Conservation (phyloP, 139 green algal species). For the Chlorella vulgaris region DNA sequence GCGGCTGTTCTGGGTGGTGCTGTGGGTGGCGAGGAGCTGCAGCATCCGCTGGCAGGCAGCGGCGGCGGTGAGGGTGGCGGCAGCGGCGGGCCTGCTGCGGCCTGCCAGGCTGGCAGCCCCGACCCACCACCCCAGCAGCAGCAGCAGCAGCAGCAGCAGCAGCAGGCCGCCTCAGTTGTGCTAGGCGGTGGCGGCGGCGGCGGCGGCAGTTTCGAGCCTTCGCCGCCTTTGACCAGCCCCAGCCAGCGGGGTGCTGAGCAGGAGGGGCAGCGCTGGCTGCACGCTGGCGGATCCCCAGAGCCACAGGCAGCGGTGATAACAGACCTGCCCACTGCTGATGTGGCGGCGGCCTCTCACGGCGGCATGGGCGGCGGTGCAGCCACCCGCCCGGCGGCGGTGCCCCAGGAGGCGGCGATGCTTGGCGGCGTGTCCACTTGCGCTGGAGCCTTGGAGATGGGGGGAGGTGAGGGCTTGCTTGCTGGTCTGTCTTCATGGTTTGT, state of each 20-base stretch:
- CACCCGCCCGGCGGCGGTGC: neutral
- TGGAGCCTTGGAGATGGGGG: slow-evolving; percentile 15
- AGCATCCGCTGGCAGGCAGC: too few relatives aligned
- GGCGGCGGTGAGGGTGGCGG: slow-evolving; percentile 1
- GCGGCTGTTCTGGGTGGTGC: too few relatives aligned
- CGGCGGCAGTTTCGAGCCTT: neutral
- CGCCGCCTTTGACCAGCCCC: neutral
- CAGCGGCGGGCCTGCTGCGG: too few relatives aligned
- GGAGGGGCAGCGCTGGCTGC: neutral
- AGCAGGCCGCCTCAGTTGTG: too few relatives aligned
- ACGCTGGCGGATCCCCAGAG: neutral
- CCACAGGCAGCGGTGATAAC: slow-evolving; percentile 19
- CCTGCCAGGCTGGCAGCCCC: too few relatives aligned
- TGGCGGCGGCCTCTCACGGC: neutral
- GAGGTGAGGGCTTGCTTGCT: neutral
- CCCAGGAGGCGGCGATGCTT: slow-evolving; percentile 26
- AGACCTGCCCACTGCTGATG: slow-evolving; percentile 11
- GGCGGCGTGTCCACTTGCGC: slow-evolving; percentile 16
- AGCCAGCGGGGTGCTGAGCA: neutral
- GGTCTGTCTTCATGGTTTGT: neutral
- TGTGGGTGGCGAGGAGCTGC: too few relatives aligned
- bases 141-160: too few relatives aligned
- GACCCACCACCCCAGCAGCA: too few relatives aligned
- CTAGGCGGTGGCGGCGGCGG: too few relatives aligned
- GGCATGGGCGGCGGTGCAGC: neutral